These are phyloP conservation scores for Thelonectria olida DNA, from an alignment of 2,329 filamentous ascomycete species.

Conservation along the genomic window DNA sequence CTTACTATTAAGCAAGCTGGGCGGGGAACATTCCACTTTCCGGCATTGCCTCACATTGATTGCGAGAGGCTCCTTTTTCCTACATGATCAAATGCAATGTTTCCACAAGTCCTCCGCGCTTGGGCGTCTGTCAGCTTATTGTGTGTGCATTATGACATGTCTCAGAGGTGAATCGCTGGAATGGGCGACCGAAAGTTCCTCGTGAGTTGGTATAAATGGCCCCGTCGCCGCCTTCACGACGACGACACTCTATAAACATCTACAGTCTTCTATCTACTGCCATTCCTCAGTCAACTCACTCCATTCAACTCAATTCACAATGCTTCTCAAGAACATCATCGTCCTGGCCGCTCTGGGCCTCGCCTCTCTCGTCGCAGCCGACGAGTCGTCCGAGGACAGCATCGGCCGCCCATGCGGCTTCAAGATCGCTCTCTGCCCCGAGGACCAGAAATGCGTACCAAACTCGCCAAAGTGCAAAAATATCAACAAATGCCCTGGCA, in stretches of 20 bases:
- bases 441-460: slow-evolving; percentile 39
- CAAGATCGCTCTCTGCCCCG: slow-evolving; percentile 42
- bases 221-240: background rate
- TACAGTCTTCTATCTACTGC: background rate
- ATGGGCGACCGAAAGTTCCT: background rate
- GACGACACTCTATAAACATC: background rate
- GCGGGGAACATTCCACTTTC: background rate
- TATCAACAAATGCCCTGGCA: slow-evolving; percentile 40
- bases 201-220: background rate
- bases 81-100: too few relatives aligned
- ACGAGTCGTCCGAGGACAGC: background rate
- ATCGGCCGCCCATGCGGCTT: slow-evolving; percentile 37
- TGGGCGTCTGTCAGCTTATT: background rate
- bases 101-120: background rate
- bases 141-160: background rate
- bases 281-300: background rate
- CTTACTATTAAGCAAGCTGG: background rate
- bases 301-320: slow-evolving; percentile 9
- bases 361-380: slow-evolving; percentile 11
- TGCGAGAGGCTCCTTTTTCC: background rate
- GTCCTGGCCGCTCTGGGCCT: slow-evolving; percentile 30
- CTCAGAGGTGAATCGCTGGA: background rate
- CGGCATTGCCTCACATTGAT: background rate
- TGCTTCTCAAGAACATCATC: slow-evolving; percentile 38
- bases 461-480: slow-evolving; percentile 34